phyloP scores from a whole-genome alignment of 2,329 filamentous ascomycete genomes.

The Diaporthe sp. region DNA sequence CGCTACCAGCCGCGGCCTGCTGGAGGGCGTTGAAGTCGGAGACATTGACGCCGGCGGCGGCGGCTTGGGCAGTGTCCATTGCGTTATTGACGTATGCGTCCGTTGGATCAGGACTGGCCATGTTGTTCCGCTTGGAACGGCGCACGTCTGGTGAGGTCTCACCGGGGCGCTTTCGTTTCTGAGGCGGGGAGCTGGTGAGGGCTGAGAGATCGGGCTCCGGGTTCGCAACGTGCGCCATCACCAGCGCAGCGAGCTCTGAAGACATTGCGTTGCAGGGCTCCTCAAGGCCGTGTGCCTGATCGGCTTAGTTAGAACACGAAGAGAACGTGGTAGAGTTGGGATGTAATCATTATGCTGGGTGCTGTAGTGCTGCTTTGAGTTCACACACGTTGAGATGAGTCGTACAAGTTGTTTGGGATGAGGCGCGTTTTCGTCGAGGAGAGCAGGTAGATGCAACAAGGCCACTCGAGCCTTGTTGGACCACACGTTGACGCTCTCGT shows the following conservation, averaged over 20 bases:
- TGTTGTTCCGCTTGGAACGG: conserved; percentile 37
- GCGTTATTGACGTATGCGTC: conserved; percentile 34
- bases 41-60: conserved; percentile 61
- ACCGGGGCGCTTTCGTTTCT: conserved; percentile 39
- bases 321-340: background rate
- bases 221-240: conserved; percentile 40
- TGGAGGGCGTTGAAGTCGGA: conserved; percentile 70
- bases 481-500: background rate
- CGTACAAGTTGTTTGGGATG: no score
- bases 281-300: conserved; percentile 25
- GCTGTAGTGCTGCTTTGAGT: background rate
- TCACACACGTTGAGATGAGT: background rate
- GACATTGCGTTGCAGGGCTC: conserved; percentile 57
- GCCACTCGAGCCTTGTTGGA: conserved; percentile 17
- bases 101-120: conserved; percentile 38
- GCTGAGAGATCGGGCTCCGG: conserved; percentile 39
- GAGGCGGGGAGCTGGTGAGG: conserved; percentile 40
- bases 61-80: conserved; percentile 59
- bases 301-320: background rate
- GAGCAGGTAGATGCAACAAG: conserved; percentile 9
- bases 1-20: conserved; percentile 59
- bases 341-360: background rate
- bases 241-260: conserved; percentile 41
- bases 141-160: conserved; percentile 40
- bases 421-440: background rate